Conservation (phyloP, 2,329 filamentous ascomycete species). For the Sporothrix variecibatus region DNA sequence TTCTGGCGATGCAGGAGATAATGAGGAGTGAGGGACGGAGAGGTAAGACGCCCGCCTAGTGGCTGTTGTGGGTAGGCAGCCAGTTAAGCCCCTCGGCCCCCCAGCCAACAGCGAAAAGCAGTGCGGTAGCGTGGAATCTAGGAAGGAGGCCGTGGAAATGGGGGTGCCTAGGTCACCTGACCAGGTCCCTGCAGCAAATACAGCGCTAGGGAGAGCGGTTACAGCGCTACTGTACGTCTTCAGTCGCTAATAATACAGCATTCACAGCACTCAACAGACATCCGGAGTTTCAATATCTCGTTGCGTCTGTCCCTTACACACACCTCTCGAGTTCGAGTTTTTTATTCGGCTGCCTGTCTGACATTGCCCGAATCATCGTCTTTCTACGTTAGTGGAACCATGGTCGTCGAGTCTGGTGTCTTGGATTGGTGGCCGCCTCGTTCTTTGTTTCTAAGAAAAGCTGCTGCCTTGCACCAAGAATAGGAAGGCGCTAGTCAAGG, state of each 20-base stretch:
- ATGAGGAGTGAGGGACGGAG: background rate
- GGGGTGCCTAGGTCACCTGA: constrained; percentile 14
- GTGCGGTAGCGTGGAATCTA: background rate
- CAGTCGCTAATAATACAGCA: background rate
- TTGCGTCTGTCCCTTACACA: background rate
- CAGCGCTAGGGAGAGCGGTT: background rate
- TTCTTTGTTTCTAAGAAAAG: constrained; percentile 14
- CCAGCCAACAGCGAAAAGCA: background rate
- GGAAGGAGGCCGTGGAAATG: background rate
- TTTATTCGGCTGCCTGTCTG: constrained; percentile 22
- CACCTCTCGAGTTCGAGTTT: background rate
- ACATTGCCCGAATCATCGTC: background rate
- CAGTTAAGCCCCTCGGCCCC: constrained; percentile 6
- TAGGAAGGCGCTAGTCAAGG: background rate
- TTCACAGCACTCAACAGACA: background rate
- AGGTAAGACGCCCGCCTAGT: constrained; percentile 14
- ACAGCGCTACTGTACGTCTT: background rate
- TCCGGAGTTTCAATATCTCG: background rate
- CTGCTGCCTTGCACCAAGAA: constrained; percentile 20
- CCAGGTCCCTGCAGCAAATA: background rate
- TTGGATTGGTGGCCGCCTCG: constrained; percentile 1
- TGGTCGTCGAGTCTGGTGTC: background rate
- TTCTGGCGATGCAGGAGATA: constrained; percentile 17
- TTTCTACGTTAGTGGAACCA: background rate
- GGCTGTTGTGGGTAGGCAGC: constrained; percentile 5